Percentiles rank a stretch among this genome's conserved stretches.
These are phyloP conservation scores for Tetrapisispora namnaoensis DNA, from an alignment of 805 yeast genomes.

Conservation along the genomic window DNA sequence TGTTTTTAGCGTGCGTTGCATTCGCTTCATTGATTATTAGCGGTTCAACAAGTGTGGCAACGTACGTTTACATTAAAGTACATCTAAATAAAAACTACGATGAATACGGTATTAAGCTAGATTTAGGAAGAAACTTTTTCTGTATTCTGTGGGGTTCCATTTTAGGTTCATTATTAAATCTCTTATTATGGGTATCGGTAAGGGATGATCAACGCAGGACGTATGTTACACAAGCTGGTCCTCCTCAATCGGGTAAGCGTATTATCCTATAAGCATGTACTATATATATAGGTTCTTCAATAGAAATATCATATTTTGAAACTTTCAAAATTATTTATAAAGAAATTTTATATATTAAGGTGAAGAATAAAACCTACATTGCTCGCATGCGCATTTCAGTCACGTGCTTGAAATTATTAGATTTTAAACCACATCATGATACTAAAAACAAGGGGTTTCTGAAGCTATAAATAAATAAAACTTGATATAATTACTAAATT, in stretches of 20 bases:
- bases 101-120: slow-evolving; percentile 46
- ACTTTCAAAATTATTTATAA: no score
- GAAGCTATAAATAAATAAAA: no score
- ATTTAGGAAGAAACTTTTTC: slow-evolving; percentile 40
- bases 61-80: slow-evolving; percentile 39
- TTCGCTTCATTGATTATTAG: slow-evolving; percentile 32
- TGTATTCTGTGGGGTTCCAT: slow-evolving; percentile 59
- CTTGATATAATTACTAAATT: neutral
- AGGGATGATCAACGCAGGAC: slow-evolving; percentile 10
- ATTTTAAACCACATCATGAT: no score
- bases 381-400: no score
- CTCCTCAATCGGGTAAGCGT: slow-evolving; percentile 5
- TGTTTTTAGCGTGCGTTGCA: slow-evolving; percentile 36
- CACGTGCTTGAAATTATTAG: no score
- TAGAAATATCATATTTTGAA: neutral
- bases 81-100: slow-evolving; percentile 41
- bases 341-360: no score
- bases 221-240: slow-evolving; percentile 8
- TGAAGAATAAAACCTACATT: no score
- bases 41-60: slow-evolving; percentile 54
- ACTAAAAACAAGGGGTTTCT: neutral
- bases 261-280: slow-evolving; percentile 2
- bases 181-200: slow-evolving; percentile 31
- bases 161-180: slow-evolving; percentile 36
- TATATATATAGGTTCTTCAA: neutral